Evolutionary conservation across 139 green algal species (phyloP).

Genomic region (Chlorella sp.): DNA sequence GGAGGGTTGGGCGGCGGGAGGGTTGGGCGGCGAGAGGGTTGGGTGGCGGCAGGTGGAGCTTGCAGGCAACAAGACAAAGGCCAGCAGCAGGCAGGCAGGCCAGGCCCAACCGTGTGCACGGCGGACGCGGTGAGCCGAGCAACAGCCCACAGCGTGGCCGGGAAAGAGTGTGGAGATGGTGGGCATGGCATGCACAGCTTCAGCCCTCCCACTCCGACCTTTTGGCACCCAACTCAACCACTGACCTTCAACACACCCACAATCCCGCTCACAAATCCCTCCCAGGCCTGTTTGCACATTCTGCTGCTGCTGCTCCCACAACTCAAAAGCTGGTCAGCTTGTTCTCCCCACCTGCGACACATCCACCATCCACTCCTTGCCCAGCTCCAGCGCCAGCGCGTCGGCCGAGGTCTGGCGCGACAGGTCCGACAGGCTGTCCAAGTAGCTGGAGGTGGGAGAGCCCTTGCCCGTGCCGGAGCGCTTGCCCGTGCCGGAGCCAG

Average conservation of each 20-base stretch:
- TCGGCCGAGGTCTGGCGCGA: neutral
- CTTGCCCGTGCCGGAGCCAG: neutral
- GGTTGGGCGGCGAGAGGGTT: too few species aligned
- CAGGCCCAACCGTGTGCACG: neutral
- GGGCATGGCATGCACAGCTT: too few species aligned
- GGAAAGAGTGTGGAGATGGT: neutral
- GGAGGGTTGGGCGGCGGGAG: neutral
- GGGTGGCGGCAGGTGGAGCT: neutral
- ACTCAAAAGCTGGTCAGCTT: too few species aligned
- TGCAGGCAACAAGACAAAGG: neutral
- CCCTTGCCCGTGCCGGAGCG: neutral
- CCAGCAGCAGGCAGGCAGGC: neutral
- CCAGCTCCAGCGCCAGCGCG: neutral
- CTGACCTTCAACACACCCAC: too few species aligned
- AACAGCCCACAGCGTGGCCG: neutral
- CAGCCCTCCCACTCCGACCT: neutral
- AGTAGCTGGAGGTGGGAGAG: neutral
- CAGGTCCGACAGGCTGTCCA: neutral
- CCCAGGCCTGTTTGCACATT: too few species aligned
- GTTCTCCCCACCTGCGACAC: constrained; percentile 1
- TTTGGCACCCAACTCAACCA: neutral
- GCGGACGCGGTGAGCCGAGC: neutral
- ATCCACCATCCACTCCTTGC: constrained; percentile 11
- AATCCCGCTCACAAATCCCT: too few species aligned
- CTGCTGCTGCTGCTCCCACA: too few species aligned